Conservation (phyloP, 768 basidiomycete species). For the Trametes punicea region DNA sequence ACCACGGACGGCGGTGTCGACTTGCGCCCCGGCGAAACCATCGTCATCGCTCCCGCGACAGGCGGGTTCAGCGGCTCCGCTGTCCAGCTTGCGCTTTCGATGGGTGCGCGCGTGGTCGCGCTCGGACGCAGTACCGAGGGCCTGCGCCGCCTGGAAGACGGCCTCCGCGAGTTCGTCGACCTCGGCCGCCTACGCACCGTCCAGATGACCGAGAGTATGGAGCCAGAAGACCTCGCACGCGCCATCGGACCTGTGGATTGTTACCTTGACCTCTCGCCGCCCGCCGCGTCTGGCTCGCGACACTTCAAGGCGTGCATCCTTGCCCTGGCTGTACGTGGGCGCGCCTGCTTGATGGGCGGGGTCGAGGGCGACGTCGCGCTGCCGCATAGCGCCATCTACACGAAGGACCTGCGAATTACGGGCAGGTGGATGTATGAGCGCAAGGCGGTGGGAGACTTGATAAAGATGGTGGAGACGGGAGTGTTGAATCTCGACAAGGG, state of each 20-base stretch:
- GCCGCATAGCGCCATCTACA: background rate
- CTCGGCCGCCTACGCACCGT: background rate
- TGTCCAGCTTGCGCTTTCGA: background rate
- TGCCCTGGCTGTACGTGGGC: background rate
- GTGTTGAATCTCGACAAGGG: background rate
- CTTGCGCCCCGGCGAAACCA: background rate
- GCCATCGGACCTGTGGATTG: background rate
- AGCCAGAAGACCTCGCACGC: background rate
- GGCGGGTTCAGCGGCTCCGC: background rate
- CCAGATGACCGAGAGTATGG: background rate
- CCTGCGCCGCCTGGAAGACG: background rate
- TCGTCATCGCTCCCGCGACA: background rate
- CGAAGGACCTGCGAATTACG: background rate
- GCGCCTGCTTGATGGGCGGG: background rate
- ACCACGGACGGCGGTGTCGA: background rate
- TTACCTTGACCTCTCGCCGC: background rate
- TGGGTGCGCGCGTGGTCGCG: background rate
- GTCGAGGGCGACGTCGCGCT: background rate
- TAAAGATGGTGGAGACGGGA: background rate
- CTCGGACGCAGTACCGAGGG: background rate
- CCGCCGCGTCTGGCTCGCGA: background rate
- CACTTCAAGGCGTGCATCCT: background rate
- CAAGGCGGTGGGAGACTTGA: background rate
- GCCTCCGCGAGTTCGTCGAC: background rate
- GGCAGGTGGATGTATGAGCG: conserved; percentile 1